Evolutionary conservation across 179 eudicot genomes (phyloP), one percentile per base, ranked within the genome.

Genomic region (Beta corolliflora): DNA sequence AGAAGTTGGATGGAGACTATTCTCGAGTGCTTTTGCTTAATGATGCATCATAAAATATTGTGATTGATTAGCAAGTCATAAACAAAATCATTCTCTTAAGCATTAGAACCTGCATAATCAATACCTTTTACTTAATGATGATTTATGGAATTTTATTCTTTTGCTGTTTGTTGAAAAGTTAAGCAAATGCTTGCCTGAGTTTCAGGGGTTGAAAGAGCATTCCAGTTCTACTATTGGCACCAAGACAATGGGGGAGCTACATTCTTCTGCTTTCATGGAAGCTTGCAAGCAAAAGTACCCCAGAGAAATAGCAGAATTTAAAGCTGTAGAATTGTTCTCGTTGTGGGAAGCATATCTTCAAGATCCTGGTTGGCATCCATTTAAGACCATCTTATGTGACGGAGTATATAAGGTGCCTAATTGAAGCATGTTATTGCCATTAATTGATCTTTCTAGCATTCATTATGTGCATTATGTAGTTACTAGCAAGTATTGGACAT

Each of bases 331-430:
- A 58, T 56, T 75, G 23, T 75, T 65, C 78, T 75, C 78, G 36
- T 58, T 75, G 78, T 75, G 66, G 78, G 78, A 75, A 29, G 66
- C 64, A 58, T 29, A 75, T 56, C 66, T 75, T 75, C 50, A 44
- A 75, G 78, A 75, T 75, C 67, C 78, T 75, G 48, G 15, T 53
- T 75, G 78, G 78, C 66, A 56, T 75, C 78, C 78, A 16, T 75
- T 54, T 36, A 75, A 56, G 31, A 41, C 55, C 78, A 36, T 31
- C 56, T 5, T 15, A 5, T 36, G 19, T 29, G 78, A 31, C 15
- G 50, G 66, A 44, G 52, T 18, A 15, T 3, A 56, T 19, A 75
- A 75, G 78, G 78, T 75, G 56, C 16, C 23, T 45, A 45, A 18
- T 7, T 18, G 11, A 18, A 6, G 14, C 54, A 45, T 18, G 11